A percentile compares a stretch with the other conserved stretches of the same genome.
These are phyloP conservation scores for Fusarium mangiferae DNA, from an alignment of 2,329 filamentous ascomycete species.

Conservation along the genomic window DNA sequence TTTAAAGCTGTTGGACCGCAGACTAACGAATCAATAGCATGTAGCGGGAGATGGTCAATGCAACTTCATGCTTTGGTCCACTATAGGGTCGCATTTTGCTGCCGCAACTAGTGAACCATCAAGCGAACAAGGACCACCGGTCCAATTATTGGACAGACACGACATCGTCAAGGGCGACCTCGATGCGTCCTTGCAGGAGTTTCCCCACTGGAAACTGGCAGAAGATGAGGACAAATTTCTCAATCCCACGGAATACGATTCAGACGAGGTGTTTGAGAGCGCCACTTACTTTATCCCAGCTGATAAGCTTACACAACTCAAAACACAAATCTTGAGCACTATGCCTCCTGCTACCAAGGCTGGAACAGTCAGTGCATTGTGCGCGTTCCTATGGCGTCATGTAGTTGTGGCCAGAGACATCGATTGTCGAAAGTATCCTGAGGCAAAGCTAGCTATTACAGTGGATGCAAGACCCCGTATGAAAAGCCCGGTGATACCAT, in stretches of 20 bases:
- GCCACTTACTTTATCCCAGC: not conserved
- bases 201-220: not conserved
- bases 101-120: not conserved
- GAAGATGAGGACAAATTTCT: not conserved
- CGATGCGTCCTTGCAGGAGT: not conserved
- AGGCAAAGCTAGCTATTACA: not conserved
- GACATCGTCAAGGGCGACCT: not conserved
- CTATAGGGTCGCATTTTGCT: not conserved
- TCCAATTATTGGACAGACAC: not conserved
- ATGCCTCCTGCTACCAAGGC: not conserved
- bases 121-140: not conserved
- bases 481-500: not conserved
- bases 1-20: rapidly evolving
- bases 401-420: not conserved
- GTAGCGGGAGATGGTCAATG: not conserved
- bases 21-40: not conserved
- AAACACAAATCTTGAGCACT: not conserved
- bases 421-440: not conserved
- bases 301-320: not conserved
- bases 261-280: not conserved
- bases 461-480: not conserved
- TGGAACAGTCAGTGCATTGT: not conserved
- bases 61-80: not conserved
- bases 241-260: not conserved
- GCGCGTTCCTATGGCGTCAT: not conserved